Base-by-base conservation (phyloP, 1,284 basidiomycete genomes). In the Coniferiporia weirii region DNA sequence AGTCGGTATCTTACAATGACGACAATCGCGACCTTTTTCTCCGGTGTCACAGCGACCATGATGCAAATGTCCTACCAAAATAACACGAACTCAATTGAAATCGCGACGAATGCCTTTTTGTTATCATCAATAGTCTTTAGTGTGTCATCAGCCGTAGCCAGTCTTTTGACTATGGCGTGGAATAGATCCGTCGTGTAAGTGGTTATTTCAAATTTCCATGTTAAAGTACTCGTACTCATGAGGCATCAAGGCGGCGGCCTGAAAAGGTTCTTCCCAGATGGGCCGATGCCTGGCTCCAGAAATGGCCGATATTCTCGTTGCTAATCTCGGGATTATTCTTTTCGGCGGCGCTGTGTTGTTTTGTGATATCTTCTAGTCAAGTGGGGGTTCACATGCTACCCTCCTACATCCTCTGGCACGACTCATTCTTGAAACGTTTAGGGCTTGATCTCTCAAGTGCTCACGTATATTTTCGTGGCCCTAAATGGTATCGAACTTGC, bases 21-120 rank as follows among this genome's bases (percentile, higher is more conserved):
- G 44, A 48, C 54, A 8, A 56, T 56, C 32, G 54, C 54, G 13
- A 48, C 54, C 17, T 56, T 56, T 17, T n/a, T 56, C 48, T 20
- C 54, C 36, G 54, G 45, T 4, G 54, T 56, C 5, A 56, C 54
- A 15, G 54, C 54, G 34, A 56, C 54, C n/a, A 48, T 38, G 15
- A 13, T 56, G 19, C 54, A 56, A 17, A 48, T 56, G 27, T 35
- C 54, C 2, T 56, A 47, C 48, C 43, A 48, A 17, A 13, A 12
- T 35, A 56, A 19, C 47, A 15, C 44, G 10, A 15, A 34, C 13
- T 10, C 54, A 7, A 19, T 56, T 38, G 54, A 47, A 12, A 36
- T 35, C 0, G 22, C 44, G 22, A 48, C 47, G 3, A 56, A 56
- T 56, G 19, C 27, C 2, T 32, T 56, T 17, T 19, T 48, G 10